Percentiles rank a stretch among this genome's conserved stretches.
These are phyloP conservation scores for Talinum fruticosum DNA, from an alignment of 148 eudicot species.

Conservation along the genomic window DNA sequence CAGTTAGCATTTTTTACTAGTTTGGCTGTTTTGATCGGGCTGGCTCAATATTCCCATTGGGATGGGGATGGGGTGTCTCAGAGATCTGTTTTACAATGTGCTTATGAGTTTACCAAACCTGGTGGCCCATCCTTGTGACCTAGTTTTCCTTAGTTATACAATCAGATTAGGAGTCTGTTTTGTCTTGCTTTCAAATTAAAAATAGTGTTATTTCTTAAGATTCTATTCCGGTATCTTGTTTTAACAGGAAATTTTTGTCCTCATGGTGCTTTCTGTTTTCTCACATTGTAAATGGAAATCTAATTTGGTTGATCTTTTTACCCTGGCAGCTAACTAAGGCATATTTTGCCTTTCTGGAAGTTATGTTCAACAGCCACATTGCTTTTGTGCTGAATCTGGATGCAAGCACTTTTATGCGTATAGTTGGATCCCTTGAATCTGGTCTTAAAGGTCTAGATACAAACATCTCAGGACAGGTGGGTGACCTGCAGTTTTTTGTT, in stretches of 20 bases:
- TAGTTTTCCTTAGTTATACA: not conserved
- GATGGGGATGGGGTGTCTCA: not conserved
- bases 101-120: not conserved
- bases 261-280: not conserved
- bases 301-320: constrained; percentile 14
- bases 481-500: constrained; percentile 10
- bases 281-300: not conserved
- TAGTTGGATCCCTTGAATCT: constrained; percentile 91
- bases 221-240: not conserved
- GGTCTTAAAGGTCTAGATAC: constrained; percentile 88
- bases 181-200: not conserved
- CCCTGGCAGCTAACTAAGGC: constrained; percentile 78
- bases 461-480: constrained; percentile 82
- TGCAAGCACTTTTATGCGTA: constrained; percentile 70
- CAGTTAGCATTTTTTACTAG: not conserved
- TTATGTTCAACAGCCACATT: constrained; percentile 76
- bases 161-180: not conserved
- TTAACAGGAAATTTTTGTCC: not conserved
- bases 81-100: not conserved
- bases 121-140: not conserved
- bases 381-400: constrained; percentile 68
- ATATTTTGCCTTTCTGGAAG: constrained; percentile 86
- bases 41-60: not conserved
- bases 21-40: not conserved
- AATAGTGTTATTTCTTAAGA: not conserved